Conservation (phyloP, 176 grass and related monocot species). For the Carex pumila region DNA sequence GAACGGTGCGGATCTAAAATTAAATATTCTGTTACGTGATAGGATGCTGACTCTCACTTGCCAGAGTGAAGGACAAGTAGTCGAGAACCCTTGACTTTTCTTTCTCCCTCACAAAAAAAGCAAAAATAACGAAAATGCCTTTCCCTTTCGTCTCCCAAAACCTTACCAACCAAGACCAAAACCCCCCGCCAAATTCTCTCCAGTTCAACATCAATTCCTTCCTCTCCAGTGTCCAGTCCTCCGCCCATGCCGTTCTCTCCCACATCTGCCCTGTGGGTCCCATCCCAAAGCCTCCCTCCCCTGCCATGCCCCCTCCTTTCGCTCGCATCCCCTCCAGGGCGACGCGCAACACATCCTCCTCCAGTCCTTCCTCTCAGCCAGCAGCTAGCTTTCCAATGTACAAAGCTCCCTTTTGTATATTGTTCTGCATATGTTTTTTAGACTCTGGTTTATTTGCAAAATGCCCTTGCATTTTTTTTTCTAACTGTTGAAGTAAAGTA, state of each 20-base stretch:
- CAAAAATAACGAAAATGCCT: not conserved
- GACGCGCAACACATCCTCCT: not conserved
- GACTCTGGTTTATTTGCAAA: not conserved
- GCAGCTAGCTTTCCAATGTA: not conserved
- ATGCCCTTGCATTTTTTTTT: not conserved
- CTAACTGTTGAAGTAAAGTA: not conserved
- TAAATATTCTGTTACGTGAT: too few relatives aligned
- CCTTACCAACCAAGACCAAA: not conserved
- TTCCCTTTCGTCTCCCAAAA: constrained; percentile 15
- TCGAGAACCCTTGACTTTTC: not conserved
- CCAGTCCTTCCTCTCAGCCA: not conserved
- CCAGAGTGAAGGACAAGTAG: too few relatives aligned
- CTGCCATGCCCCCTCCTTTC: not conserved
- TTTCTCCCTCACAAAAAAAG: not conserved
- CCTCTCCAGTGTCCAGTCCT: constrained; percentile 6
- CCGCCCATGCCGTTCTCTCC: constrained; percentile 14
- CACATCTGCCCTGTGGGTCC: constrained; percentile 16
- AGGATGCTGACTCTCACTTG: not conserved
- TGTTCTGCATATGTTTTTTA: not conserved
- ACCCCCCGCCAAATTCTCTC: not conserved
- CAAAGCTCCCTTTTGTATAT: not conserved
- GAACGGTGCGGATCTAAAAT: too few relatives aligned
- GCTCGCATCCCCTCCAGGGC: not conserved
- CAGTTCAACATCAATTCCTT: constrained; percentile 14
- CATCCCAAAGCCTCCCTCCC: not conserved